phyloP scores from a whole-genome alignment of 176 grass and related monocot species.

The Musa troglodytarum region DNA sequence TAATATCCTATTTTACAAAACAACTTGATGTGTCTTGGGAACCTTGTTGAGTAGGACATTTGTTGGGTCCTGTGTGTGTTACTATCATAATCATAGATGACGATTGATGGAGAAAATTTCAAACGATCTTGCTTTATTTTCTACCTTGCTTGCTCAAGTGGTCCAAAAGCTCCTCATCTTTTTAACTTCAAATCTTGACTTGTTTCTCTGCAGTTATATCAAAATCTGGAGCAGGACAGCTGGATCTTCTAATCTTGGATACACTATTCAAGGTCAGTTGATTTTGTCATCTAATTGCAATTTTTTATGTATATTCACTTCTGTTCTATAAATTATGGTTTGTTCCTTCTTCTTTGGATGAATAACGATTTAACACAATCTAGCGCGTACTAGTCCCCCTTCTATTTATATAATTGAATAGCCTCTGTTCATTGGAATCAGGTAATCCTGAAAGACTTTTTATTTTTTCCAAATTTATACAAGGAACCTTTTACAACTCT shows the following conservation, averaged over 20 bases:
- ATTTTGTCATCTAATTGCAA: constrained; percentile 8
- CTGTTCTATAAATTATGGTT: background rate
- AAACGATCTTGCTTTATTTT: background rate
- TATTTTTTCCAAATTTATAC: too few species aligned
- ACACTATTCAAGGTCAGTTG: constrained; percentile 55
- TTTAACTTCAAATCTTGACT: background rate
- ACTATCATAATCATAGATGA: too few species aligned
- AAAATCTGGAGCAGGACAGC: constrained; percentile 57
- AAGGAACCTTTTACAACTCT: too few species aligned
- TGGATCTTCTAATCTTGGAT: constrained; percentile 92
- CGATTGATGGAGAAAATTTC: background rate
- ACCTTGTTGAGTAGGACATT: too few species aligned
- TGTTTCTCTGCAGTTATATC: constrained; percentile 64
- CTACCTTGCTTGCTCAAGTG: too few species aligned
- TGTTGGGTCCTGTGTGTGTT: too few species aligned
- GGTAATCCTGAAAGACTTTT: too few species aligned
- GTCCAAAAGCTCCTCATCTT: background rate
- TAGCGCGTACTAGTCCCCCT: too few species aligned
- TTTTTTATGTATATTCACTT: constrained; percentile 13
- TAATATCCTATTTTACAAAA: too few species aligned
- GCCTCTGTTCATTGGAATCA: too few species aligned
- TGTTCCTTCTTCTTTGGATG: background rate
- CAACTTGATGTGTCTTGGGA: too few species aligned
- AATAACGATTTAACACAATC: background rate
- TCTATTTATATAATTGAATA: too few species aligned